Evolutionary conservation across 768 basidiomycete genomes (phyloP), one percentile per base, ranked within the genome.

Genomic region (Mycena belliarum): DNA sequence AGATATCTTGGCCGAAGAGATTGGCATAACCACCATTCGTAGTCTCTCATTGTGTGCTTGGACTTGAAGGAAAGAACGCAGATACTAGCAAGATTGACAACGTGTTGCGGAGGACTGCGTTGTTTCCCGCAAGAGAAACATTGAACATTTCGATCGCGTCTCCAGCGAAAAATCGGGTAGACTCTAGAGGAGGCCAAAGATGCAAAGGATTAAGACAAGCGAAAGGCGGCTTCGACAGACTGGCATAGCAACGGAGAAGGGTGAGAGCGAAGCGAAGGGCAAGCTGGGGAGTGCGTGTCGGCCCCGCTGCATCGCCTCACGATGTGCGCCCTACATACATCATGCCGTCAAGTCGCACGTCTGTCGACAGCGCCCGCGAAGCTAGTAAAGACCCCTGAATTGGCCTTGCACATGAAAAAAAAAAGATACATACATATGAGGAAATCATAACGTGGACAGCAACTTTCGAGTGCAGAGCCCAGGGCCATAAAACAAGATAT

Each of bases 51-150:
- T 0, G 78, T 65, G 60, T 84, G 81, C 61, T 83, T 82, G 8
- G 81, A 76, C 46, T 76, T 77, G 75, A 1, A 80, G 83, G 63
- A 79, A 84, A 61, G 82, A 73, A 1, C 14, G 82, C 82, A 1
- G 83, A 81, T 1, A 84, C 82, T 42, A 85, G 75, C 7, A 84
- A 73, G 57, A 82, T 74, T 40, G 57, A 37, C 12, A 16, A 37
- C 4, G 35, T 16, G 35, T 37, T 37, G 33, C 4, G 42, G 46
- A 2, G 49, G 33, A 23, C 44, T 4, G 28, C 37, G 26, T 40
- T 10, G 18, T 18, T 26, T 11, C 33, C 55, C 12, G 47, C 8
- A n/a, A 25, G 29, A 28, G n/a, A n/a, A n/a, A n/a, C n/a, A n/a
- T n/a, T n/a, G 8, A 23, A 28, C 24, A 40, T 35, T 32, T 20